These are phyloP conservation scores for Pistacia vera DNA, from an alignment of 345 rosid genomes.

Conservation along the genomic window DNA sequence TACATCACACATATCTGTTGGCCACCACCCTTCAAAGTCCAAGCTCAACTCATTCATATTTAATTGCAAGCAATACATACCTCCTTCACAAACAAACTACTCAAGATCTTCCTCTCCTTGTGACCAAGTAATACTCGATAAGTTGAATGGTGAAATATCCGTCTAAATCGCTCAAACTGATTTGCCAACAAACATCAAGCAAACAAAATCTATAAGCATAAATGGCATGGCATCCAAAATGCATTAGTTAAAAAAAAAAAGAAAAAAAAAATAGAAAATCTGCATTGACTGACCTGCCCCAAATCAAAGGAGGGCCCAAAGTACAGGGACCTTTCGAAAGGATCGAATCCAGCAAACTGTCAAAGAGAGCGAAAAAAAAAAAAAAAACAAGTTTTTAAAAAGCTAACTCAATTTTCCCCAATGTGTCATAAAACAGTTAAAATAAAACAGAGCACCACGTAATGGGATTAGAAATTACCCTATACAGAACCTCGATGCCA, in stretches of 20 bases:
- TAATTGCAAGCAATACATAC: slow-evolving; percentile 33
- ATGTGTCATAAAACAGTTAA: neutral
- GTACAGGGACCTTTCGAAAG: slow-evolving; percentile 88
- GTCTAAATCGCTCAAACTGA: slow-evolving; percentile 90
- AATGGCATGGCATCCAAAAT: slow-evolving; percentile 6
- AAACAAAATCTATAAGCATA: neutral
- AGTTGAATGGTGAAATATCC: slow-evolving; percentile 91
- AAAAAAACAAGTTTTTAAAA: neutral
- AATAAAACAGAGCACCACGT: neutral
- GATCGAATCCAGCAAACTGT: slow-evolving; percentile 98
- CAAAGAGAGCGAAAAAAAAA: slow-evolving; percentile 9
- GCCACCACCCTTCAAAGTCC: neutral
- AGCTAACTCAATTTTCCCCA: neutral
- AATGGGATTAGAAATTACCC: slow-evolving; percentile 45
- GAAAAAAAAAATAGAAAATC: neutral
- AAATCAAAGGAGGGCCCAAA: slow-evolving; percentile 93
- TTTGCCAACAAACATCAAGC: slow-evolving; percentile 9
- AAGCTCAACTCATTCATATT: neutral
- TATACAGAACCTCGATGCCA: slow-evolving; percentile 89
- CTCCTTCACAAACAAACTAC: slow-evolving; percentile 85
- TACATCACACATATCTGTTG: neutral
- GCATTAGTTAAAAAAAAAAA: neutral
- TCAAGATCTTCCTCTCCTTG: slow-evolving; percentile 74
- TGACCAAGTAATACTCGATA: slow-evolving; percentile 91
- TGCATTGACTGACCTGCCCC: slow-evolving; percentile 64